phyloP scores from a whole-genome alignment of 2,329 filamentous ascomycete species.

The Calonectria honghensis region DNA sequence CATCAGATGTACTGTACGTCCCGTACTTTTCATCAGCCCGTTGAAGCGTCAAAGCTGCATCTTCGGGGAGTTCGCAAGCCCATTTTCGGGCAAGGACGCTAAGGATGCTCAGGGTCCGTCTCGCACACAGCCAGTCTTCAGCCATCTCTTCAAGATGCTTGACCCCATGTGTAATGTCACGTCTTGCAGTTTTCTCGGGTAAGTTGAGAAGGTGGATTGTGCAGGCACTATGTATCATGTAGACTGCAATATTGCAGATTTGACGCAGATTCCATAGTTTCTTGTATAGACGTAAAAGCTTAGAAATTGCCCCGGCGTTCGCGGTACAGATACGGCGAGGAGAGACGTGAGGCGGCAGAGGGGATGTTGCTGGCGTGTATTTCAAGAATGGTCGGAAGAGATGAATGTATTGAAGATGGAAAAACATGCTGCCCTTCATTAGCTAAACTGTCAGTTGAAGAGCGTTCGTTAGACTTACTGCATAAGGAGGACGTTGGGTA shows the following conservation, averaged over 20 bases:
- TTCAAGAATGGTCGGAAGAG: slow-evolving; percentile 96
- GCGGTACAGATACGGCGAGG: slow-evolving; percentile 93
- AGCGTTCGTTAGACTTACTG: slow-evolving; percentile 79
- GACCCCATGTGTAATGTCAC: slow-evolving; percentile 92
- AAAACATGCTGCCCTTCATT: slow-evolving; percentile 86
- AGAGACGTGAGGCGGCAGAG: slow-evolving; percentile 89
- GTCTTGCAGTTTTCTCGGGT: slow-evolving; percentile 90
- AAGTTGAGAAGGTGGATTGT: slow-evolving; percentile 96
- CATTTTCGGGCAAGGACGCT: slow-evolving; percentile 91
- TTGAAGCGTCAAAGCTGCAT: slow-evolving; percentile 84
- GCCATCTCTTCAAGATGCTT: slow-evolving; percentile 97
- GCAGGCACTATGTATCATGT: slow-evolving; percentile 95
- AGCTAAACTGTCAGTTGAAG: slow-evolving; percentile 14
- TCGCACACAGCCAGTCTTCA: slow-evolving; percentile 93
- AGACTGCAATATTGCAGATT: slow-evolving; percentile 97
- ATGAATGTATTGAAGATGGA: slow-evolving; percentile 95
- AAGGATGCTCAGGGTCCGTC: slow-evolving; percentile 89
- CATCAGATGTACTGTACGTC: slow-evolving; percentile 77
- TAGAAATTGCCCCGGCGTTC: slow-evolving; percentile 92
- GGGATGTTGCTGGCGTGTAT: slow-evolving; percentile 87
- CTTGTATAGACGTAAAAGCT: slow-evolving; percentile 95
- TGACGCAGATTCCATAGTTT: slow-evolving; percentile 92
- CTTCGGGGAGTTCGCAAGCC: slow-evolving; percentile 89
- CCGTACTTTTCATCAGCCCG: slow-evolving; percentile 89
- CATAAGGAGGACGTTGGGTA: slow-evolving; percentile 86